Base-by-base conservation (phyloP, 441 rosid genomes). In the Eruca vesicaria region DNA sequence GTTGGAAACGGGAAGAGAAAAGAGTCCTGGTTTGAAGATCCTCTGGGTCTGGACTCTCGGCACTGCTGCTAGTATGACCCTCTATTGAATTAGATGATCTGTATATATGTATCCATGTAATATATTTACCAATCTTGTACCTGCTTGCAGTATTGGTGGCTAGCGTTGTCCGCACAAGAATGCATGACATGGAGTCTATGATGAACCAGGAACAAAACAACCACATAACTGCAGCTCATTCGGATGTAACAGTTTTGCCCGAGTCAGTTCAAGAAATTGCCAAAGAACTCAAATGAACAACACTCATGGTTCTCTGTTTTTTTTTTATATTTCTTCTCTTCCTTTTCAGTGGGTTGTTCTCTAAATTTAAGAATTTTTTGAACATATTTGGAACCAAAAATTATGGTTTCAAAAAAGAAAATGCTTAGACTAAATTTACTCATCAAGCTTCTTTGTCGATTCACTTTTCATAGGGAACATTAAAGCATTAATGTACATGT, bases 21-120 rank as follows among this genome's bases (percentile, higher is more conserved):
- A 76, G 82, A 89, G 91, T 72, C 95, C 98, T 6, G 98, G 95
- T 66, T 80, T 91, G 66, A 93, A 88, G 81, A 93, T 93, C 78
- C 95, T 93, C 72, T 93, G 97, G 98, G 19, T 89, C 45, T 93
- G 98, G 98, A 89, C 98, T 52, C 33, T 93, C 53, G 98, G 95
- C 74, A 93, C 98, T 29, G 97, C 98, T 35, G 97, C 92, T 33
- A 84, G 96, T 92, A 75, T 26, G 35, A 57, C 55, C 21, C 55
- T 50, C 55, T 18, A 69, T 48, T 6, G 2, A 8, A 16, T 10
- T 45, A 28, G 21, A 50, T 59, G 32, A 26, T 64, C 21, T 38
- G 35, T 52, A 7, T 57, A 9, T 5, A 36, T 10, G 28, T 26
- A 29, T 36, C 35, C 23, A 56, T 65, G 20, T 63, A 29, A 5